These are phyloP conservation scores for Metschnikowia baotianmanensis DNA, from an alignment of 805 yeast genomes.

Conservation along the genomic window DNA sequence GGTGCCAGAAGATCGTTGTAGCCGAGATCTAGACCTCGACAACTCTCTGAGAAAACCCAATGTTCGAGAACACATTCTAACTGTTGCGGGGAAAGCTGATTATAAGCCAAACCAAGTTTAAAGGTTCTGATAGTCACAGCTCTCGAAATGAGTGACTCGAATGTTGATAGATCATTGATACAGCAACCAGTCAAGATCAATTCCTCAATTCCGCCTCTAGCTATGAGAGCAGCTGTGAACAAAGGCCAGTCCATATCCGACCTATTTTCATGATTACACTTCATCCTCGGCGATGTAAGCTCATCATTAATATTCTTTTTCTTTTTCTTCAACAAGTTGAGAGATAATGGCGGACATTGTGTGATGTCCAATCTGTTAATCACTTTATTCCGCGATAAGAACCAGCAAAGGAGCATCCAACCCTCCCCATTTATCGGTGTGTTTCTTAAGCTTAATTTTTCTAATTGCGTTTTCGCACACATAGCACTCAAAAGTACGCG, in stretches of 20 bases:
- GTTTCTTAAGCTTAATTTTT: constrained; percentile 74
- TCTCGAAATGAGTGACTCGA: constrained; percentile 51
- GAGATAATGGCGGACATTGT: constrained; percentile 53
- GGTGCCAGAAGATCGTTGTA: constrained; percentile 63
- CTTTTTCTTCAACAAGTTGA: constrained; percentile 42
- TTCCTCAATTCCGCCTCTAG: constrained; percentile 77
- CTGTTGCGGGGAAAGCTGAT: constrained; percentile 61
- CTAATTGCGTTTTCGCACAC: constrained; percentile 60
- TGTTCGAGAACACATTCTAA: constrained; percentile 48
- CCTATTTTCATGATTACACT: constrained; percentile 51
- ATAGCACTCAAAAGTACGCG: constrained; percentile 69
- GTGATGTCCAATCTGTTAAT: constrained; percentile 66
- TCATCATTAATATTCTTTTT: constrained; percentile 27
- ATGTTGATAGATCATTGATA: constrained; percentile 51
- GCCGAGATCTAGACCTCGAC: constrained; percentile 78
- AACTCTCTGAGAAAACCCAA: constrained; percentile 52
- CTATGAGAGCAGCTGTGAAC: constrained; percentile 63
- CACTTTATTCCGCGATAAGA: constrained; percentile 59
- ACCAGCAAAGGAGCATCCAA: constrained; percentile 79
- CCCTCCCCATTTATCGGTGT: constrained; percentile 69
- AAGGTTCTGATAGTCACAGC: constrained; percentile 56
- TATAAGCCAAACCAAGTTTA: constrained; percentile 75
- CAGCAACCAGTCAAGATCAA: constrained; percentile 76
- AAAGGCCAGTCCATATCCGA: constrained; percentile 82
- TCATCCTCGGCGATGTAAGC: constrained; percentile 39